These are phyloP conservation scores for Capsella bursapastoris DNA, from an alignment of 345 rosid genomes.

Conservation along the genomic window DNA sequence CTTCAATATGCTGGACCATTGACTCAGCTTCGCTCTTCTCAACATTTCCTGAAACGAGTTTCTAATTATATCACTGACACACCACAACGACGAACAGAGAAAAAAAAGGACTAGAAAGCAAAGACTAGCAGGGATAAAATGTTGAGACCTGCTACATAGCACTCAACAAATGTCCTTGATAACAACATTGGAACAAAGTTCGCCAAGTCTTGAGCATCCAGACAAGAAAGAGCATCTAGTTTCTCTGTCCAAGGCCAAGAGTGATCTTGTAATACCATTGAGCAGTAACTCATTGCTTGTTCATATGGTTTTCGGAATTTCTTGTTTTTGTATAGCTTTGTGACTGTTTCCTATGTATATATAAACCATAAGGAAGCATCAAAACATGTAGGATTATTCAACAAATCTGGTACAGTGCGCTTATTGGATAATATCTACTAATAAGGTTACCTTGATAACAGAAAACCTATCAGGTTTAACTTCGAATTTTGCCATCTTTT, in stretches of 20 bases:
- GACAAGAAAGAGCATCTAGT: slow-evolving; percentile 65
- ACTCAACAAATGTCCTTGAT: slow-evolving; percentile 74
- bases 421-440: not conserved
- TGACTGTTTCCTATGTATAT: slow-evolving; percentile 62
- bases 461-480: slow-evolving; percentile 76
- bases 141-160: slow-evolving; percentile 70
- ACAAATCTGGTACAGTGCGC: not conserved
- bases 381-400: slow-evolving; percentile 20
- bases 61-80: slow-evolving; percentile 11
- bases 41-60: slow-evolving; percentile 63
- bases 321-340: slow-evolving; percentile 62
- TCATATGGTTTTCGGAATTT: slow-evolving; percentile 79
- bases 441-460: slow-evolving; percentile 70
- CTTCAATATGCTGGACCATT: slow-evolving; percentile 65
- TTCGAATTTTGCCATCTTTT: slow-evolving; percentile 70
- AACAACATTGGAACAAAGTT: slow-evolving; percentile 70
- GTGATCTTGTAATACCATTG: slow-evolving; percentile 59
- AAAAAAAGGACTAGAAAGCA: not conserved
- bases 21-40: slow-evolving; percentile 65
- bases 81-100: not conserved
- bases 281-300: slow-evolving; percentile 74
- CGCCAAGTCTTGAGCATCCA: slow-evolving; percentile 66
- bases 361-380: slow-evolving; percentile 1
- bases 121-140: not conserved
- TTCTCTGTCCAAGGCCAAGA: slow-evolving; percentile 75